Evolutionary conservation across 148 eudicot species (phyloP), one percentile per base, ranked within the genome.

Genomic region (Rhododendron ovatum): DNA sequence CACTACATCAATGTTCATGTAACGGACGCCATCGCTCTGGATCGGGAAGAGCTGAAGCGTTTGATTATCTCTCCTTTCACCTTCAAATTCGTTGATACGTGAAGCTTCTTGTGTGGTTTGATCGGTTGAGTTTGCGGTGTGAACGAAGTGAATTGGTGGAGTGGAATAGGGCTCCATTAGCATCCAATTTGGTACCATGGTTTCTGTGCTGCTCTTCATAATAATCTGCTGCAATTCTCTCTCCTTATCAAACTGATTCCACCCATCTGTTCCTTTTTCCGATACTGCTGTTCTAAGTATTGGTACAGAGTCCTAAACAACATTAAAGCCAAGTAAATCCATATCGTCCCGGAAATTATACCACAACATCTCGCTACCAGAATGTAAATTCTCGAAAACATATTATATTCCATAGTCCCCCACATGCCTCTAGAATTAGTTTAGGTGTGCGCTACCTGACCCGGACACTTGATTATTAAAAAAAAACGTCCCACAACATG

Each of bases 21-120:
- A 5, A 30, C 5, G 76, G 78, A 17, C 39, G 3, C 12, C 88
- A 51, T 33, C 69, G 53, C 57, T 83, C 71, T 37, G 5, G 55
- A 30, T 14, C 1, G 90, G 91, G 74, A 89, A 89, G 35, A 89
- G 91, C 82, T 89, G 78, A 79, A 89, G 91, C 30, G 86, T 87
- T 73, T 78, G 84, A 85, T 71, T 13, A 3, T 76, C 74, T 82
- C 81, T 76, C 4, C 22, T 86, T 2, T 20, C 51, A 83, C 74
- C 17, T 24, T 61, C 5, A 2, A 51, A 17, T 83, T 51, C 69
- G 4, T 45, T 7, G 39, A 4, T 17, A 13, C 41, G 28, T 13
- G n/a, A 12, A 35, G 22, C 79, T 83, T 71, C 85, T 30, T 75
- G 53, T 65, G 7, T 30, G 28, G 77, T 28, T 83, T 17, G 51